Conservation (phyloP, 2,329 filamentous ascomycete genomes). For the Lachnellula suecica region DNA sequence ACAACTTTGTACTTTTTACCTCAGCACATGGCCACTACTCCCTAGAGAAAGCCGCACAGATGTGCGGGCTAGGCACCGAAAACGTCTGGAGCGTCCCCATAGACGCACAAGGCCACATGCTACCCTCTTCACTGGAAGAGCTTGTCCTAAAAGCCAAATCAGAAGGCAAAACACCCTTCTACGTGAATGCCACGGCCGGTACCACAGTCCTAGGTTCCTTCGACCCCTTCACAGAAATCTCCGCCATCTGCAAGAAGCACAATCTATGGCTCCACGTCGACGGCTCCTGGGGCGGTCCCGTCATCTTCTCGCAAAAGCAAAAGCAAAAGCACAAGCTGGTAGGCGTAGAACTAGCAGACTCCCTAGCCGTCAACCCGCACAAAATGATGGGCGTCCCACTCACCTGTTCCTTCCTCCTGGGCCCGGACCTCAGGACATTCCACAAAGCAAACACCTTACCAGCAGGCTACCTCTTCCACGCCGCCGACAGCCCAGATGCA, state of each 20-base stretch:
- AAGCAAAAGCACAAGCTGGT: no score
- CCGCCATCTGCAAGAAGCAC: conserved; percentile 67
- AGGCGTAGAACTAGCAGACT: conserved; percentile 75
- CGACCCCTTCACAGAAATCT: conserved; percentile 73
- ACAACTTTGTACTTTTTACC: conserved; percentile 81
- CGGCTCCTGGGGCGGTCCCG: conserved; percentile 84
- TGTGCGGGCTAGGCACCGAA: conserved; percentile 76
- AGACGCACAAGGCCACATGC: conserved; percentile 71
- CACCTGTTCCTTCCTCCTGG: conserved; percentile 87
- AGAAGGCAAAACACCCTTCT: conserved; percentile 79
- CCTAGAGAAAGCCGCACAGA: conserved; percentile 90
- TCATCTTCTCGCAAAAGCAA: conserved; percentile 72
- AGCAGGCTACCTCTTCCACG: conserved; percentile 83
- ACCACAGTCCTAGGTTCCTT: conserved; percentile 91
- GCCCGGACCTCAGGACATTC: conserved; percentile 73
- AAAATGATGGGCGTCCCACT: conserved; percentile 95
- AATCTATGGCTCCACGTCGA: conserved; percentile 92
- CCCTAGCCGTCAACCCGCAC: conserved; percentile 87
- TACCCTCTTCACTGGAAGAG: conserved; percentile 60
- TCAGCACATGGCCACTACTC: conserved; percentile 91
- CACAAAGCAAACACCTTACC: conserved; percentile 82
- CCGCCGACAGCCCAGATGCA: conserved; percentile 38
- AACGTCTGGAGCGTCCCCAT: conserved; percentile 75
- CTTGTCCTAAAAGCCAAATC: conserved; percentile 60
- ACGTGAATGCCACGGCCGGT: conserved; percentile 93